These are phyloP conservation scores for Fusarium acutatum DNA, from an alignment of 2,329 filamentous ascomycete genomes.

Conservation along the genomic window DNA sequence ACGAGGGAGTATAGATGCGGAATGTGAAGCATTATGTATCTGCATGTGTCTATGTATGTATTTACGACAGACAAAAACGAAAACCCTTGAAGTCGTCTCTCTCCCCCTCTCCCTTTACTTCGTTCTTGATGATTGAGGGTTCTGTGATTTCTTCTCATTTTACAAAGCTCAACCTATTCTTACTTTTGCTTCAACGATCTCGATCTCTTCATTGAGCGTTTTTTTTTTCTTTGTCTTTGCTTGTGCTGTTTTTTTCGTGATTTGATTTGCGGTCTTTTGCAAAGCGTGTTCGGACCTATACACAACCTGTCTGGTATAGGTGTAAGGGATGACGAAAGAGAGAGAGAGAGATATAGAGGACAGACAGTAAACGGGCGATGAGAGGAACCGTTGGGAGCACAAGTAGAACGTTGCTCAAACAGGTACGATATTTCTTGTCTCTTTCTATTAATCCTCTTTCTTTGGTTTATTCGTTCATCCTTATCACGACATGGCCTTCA, in stretches of 20 bases:
- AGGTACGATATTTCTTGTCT: slow-evolving; percentile 13
- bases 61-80: background rate
- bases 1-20: slow-evolving; percentile 12
- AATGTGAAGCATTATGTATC: slow-evolving; percentile 4
- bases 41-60: background rate
- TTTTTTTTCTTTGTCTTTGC: slow-evolving; percentile 9
- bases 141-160: background rate
- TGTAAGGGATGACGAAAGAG: background rate
- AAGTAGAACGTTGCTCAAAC: slow-evolving; percentile 22
- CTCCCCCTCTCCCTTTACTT: slow-evolving; percentile 10
- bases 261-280: slow-evolving; percentile 1
- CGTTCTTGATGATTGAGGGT: background rate
- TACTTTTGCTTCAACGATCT: slow-evolving; percentile 2
- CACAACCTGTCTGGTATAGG: background rate
- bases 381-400: slow-evolving; percentile 16
- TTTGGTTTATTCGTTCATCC: background rate
- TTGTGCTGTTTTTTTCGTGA: background rate
- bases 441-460: background rate
- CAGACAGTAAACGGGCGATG: slow-evolving; percentile 10
- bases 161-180: background rate
- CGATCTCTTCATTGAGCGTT: background rate
- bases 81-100: background rate
- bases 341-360: background rate
- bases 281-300: slow-evolving; percentile 3
- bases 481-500: background rate